Conservation (phyloP, 768 basidiomycete species). For the Rhodosporidiobolus odoratus region DNA sequence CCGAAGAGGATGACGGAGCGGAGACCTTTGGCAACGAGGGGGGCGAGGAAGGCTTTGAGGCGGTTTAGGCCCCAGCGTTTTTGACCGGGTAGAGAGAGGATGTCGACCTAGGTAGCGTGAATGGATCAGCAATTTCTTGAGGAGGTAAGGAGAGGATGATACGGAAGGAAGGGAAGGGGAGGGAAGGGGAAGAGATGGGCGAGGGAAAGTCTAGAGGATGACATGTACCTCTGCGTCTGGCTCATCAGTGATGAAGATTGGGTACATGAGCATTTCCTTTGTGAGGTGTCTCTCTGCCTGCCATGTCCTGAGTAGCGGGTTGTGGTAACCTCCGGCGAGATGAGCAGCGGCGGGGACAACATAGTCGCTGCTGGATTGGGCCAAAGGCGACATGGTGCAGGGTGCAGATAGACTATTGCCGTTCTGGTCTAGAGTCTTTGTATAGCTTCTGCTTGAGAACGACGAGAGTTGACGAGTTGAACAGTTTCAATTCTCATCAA, state of each 20-base stretch:
- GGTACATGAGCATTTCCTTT: conserved; percentile 96
- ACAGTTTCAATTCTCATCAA: no score
- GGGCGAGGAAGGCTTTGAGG: conserved; percentile 77
- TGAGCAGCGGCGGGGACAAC: conserved; percentile 25
- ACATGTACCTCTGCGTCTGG: conserved; percentile 64
- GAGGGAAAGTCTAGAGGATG: no score
- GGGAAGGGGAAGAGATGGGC: no score
- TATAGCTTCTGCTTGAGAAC: no score
- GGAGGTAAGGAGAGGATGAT: neutral
- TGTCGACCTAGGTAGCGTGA: conserved; percentile 62
- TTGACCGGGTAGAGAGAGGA: conserved; percentile 75
- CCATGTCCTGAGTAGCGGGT: conserved; percentile 81
- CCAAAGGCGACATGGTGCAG: neutral
- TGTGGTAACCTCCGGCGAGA: conserved; percentile 78
- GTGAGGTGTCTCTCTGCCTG: conserved; percentile 73
- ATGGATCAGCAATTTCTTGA: conserved; percentile 61
- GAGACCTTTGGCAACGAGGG: conserved; percentile 83
- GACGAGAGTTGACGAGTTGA: no score
- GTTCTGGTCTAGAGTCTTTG: neutral
- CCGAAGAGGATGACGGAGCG: conserved; percentile 90
- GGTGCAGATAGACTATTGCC: neutral
- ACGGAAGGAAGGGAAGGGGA: neutral
- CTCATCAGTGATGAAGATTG: conserved; percentile 95
- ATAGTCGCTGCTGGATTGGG: neutral
- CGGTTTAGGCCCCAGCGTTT: conserved; percentile 91